Base-by-base conservation (phyloP, 2,329 filamentous ascomycete species). In the Raffaelea ambrosiae region DNA sequence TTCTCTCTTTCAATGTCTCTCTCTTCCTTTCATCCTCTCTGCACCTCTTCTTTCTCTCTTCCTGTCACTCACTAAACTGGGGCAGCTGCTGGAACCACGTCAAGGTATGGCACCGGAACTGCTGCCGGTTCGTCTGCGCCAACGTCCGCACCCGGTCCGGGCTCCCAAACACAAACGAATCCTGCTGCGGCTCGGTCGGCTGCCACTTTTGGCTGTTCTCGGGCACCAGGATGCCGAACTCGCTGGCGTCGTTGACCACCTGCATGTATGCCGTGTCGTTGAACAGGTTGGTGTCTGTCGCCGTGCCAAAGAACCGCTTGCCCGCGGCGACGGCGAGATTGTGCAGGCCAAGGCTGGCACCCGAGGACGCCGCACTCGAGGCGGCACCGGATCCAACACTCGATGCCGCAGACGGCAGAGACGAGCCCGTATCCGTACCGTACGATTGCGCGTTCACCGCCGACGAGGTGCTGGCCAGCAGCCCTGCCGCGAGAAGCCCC, bases 221-320 rank as follows among this genome's bases (percentile, higher is more conserved):
- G 0, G 76, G 75, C 0, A 76, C 79, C 23, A 77, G 65, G 55
- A 78, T 69, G 35, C 76, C 77, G 55, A 81, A 83, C 50, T 79
- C 74, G 36, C 64, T 63, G 11, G 51, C 62, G 58, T 77, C 66
- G 53, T 66, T 70, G 40, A 78, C 62, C 50, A 78, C 71, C 11
- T 61, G 55, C 26, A 70, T 61, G 58, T 82, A 66, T 51, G 31
- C 69, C 56, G 56, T 77, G 78, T 53, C 68, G 58, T 38, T 61
- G 60, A 76, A 60, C 76, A 73, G 47, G 63, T 66, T 52, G 67
- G 54, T 56, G 57, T 82, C 77, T 18, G 74, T 77, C 2, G 78
- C 77, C 3, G 76, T 76, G 48, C 77, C 77, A 46, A 79, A 79
- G 60, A 77, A 81, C 31, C 68, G 56, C 50, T 72, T 64, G 11